phyloP scores from a whole-genome alignment of 2,329 filamentous ascomycete species.

The Pseudopyricularia cyperi region DNA sequence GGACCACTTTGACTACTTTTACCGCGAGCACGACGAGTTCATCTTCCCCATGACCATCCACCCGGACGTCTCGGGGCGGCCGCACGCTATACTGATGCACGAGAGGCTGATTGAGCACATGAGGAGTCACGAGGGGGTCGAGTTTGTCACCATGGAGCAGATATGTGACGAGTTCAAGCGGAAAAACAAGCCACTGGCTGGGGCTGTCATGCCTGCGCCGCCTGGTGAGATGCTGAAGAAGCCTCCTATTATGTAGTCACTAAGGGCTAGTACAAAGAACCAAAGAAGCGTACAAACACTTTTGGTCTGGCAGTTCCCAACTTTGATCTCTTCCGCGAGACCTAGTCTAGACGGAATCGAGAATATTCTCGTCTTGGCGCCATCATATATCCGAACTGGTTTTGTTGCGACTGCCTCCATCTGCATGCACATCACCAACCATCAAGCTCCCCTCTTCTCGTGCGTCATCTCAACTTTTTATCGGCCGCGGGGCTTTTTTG shows the following conservation, averaged over 20 bases:
- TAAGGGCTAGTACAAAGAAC: neutral
- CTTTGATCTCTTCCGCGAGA: no score
- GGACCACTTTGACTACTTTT: conserved; percentile 61
- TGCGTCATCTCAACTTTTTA: no score
- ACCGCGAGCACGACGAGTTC: conserved; percentile 64
- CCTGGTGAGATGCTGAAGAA: conserved; percentile 38
- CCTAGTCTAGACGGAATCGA: no score
- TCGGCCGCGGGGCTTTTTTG: no score
- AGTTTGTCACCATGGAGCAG: conserved; percentile 54
- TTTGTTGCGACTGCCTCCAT: no score
- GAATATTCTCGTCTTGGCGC: no score
- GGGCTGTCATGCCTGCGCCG: conserved; percentile 47
- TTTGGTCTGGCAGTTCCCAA: no score
- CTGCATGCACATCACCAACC: no score
- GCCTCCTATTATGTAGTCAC: conserved; percentile 1
- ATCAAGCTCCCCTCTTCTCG: no score
- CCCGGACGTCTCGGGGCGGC: conserved; percentile 38
- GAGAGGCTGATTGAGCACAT: conserved; percentile 16
- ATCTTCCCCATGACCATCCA: conserved; percentile 69
- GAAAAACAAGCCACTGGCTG: conserved; percentile 42
- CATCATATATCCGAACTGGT: no score
- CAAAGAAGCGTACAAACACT: no score
- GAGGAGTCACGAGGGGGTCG: conserved; percentile 24
- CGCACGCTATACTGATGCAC: conserved; percentile 23
- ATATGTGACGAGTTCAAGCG: conserved; percentile 63